These are phyloP conservation scores for Aspergillus sp. DNA, from an alignment of 2,329 filamentous ascomycete genomes.

Conservation along the genomic window DNA sequence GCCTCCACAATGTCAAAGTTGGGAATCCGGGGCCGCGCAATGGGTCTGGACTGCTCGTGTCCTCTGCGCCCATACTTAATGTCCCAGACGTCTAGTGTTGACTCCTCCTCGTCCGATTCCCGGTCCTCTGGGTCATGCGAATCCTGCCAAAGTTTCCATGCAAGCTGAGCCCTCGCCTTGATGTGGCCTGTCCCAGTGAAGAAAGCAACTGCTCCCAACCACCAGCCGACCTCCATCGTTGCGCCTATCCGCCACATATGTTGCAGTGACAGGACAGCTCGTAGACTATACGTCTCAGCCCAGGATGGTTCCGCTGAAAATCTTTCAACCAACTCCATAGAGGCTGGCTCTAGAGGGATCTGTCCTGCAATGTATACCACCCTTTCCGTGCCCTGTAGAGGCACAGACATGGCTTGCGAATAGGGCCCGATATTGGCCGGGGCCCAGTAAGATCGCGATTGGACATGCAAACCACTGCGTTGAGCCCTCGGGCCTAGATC, in stretches of 20 bases:
- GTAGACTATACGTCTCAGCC: conserved; percentile 50
- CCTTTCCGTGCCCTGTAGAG: conserved; percentile 27
- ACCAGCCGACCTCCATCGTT: conserved; percentile 70
- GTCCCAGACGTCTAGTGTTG: conserved; percentile 49
- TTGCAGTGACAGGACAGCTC: conserved; percentile 74
- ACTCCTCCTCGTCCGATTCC: conserved; percentile 40
- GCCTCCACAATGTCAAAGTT: conserved; percentile 27
- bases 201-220: conserved; percentile 74
- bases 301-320: conserved; percentile 23
- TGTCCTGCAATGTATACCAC: conserved; percentile 78
- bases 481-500: conserved; percentile 33
- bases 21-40: conserved; percentile 22
- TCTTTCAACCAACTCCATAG: conserved; percentile 59
- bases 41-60: conserved; percentile 33
- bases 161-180: conserved; percentile 36
- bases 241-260: conserved; percentile 82
- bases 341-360: conserved; percentile 79
- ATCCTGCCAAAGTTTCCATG: conserved; percentile 48
- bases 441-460: conserved; percentile 94
- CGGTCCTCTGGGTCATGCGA: conserved; percentile 26
- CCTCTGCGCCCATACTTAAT: conserved; percentile 57
- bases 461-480: conserved; percentile 72
- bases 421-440: conserved; percentile 97
- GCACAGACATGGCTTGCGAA: conserved; percentile 72
- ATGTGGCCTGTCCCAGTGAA: conserved; percentile 51